A percentile compares a stretch with the other conserved stretches of the same genome.
Evolutionary conservation across 495 filamentous ascomycete genomes (phyloP).

Genomic region (Aspergillus steynii): DNA sequence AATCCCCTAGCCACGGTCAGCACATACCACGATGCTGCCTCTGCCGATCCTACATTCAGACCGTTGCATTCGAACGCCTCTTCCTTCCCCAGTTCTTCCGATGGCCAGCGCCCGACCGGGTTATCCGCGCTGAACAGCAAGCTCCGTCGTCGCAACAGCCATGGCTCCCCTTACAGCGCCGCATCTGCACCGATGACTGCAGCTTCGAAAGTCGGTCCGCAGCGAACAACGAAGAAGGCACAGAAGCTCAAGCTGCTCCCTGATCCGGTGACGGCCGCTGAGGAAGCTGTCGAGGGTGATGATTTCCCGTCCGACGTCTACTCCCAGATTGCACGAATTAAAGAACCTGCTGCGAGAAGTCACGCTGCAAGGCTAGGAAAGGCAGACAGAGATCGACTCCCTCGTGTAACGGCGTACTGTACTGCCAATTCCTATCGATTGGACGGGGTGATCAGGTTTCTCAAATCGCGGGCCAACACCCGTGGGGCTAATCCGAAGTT

Average conservation of each 20-base stretch:
- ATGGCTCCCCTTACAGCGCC: constrained; percentile 60
- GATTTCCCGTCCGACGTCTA: constrained; percentile 96
- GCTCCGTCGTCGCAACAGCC: constrained; percentile 80
- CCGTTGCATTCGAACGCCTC: constrained; percentile 42
- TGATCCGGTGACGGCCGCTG: constrained; percentile 79
- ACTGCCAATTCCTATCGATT: constrained; percentile 88
- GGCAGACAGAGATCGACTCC: constrained; percentile 82
- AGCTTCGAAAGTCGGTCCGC: constrained; percentile 84
- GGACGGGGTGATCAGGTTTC: constrained; percentile 80
- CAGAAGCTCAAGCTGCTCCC: constrained; percentile 96
- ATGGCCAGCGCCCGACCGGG: constrained; percentile 40
- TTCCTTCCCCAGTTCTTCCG: constrained; percentile 35
- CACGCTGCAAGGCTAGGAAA: constrained; percentile 94
- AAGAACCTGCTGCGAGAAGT: constrained; percentile 88
- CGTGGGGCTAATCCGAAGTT: constrained; percentile 82
- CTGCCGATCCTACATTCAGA: constrained; percentile 45
- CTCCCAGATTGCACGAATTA: constrained; percentile 91
- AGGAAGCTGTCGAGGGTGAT: constrained; percentile 73
- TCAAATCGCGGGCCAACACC: constrained; percentile 76
- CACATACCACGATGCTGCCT: constrained; percentile 49
- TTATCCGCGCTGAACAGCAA: constrained; percentile 84
- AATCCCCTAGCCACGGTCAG: constrained; percentile 64
- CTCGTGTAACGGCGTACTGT: constrained; percentile 93
- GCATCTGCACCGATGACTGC: constrained; percentile 40
- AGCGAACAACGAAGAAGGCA: constrained; percentile 89